These are phyloP conservation scores for Grosmannia huntii DNA, from an alignment of 2,329 filamentous ascomycete species.

Conservation along the genomic window DNA sequence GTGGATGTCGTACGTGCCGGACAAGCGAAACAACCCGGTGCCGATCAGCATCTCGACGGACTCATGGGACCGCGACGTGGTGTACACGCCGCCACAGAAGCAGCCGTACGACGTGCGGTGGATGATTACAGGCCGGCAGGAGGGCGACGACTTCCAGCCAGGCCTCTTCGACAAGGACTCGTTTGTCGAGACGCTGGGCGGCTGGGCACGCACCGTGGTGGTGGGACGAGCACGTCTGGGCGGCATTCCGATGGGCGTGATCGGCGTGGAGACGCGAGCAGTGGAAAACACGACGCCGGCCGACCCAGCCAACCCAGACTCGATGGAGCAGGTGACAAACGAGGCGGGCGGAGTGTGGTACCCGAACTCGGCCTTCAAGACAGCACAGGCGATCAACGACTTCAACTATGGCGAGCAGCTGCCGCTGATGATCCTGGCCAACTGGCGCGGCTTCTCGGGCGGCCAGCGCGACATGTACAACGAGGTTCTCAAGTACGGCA, in stretches of 20 bases:
- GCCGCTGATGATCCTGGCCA: constrained; percentile 96
- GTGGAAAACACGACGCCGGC: constrained; percentile 95
- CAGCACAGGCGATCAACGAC: constrained; percentile 93
- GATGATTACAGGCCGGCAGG: constrained; percentile 80
- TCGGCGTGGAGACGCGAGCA: constrained; percentile 87
- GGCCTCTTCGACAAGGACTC: constrained; percentile 96
- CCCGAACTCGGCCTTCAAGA: constrained; percentile 99
- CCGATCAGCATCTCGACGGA: constrained; percentile 83
- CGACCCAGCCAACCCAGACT: constrained; percentile 95
- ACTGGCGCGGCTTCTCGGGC: constrained; percentile 99
- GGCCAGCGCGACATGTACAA: constrained; percentile 99
- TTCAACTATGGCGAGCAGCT: constrained; percentile 99
- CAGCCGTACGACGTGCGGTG: constrained; percentile 86
- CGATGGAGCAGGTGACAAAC: constrained; percentile 85
- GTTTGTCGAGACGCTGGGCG: constrained; percentile 90
- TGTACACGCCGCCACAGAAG: constrained; percentile 70
- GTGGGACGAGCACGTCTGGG: constrained; percentile 91
- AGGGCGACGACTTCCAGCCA: constrained; percentile 72
- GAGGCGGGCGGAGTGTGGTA: constrained; percentile 99
- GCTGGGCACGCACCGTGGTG: constrained; percentile 94
- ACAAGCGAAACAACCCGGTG: constrained; percentile 84
- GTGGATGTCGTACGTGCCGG: constrained; percentile 95
- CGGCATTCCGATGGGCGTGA: constrained; percentile 96
- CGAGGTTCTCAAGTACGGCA: constrained; percentile 98
- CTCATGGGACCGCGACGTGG: constrained; percentile 83